Percentiles rank a stretch among this genome's conserved stretches.
Evolutionary conservation across 2,329 filamentous ascomycete species (phyloP).

Genomic region (Aspergillus jensenii): DNA sequence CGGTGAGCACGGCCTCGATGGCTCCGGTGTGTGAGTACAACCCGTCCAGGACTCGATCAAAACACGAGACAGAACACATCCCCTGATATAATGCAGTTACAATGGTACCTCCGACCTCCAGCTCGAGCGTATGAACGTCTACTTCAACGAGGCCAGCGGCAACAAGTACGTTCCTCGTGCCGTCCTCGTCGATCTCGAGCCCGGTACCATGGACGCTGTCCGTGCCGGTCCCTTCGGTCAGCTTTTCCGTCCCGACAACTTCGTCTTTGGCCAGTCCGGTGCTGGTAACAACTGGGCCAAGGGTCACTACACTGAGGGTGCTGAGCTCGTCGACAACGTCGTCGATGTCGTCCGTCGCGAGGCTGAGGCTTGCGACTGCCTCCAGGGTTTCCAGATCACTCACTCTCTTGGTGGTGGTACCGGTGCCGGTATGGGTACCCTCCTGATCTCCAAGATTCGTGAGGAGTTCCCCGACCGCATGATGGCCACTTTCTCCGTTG

Average conservation of each 20-base stretch:
- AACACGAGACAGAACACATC: constrained; percentile 17
- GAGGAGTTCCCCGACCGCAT: constrained; percentile 99
- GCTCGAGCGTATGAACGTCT: constrained; percentile 99
- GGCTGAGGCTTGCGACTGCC: constrained; percentile 98
- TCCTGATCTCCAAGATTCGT: constrained; percentile 99
- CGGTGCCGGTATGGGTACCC: constrained; percentile 99
- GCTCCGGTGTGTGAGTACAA: constrained; percentile 81
- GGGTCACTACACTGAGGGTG: constrained; percentile 99
- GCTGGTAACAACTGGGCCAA: constrained; percentile 99
- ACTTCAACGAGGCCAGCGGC: constrained; percentile 89
- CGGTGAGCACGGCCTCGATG: constrained; percentile 94
- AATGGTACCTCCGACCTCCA: constrained; percentile 98
- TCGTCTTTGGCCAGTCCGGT: constrained; percentile 98
- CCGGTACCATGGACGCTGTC: constrained; percentile 99
- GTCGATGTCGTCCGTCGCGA: constrained; percentile 98
- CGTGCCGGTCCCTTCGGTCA: constrained; percentile 96
- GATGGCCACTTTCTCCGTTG: constrained; percentile 99
- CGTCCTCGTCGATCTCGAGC: constrained; percentile 98
- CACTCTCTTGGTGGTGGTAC: constrained; percentile 99
- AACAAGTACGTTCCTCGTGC: constrained; percentile 99
- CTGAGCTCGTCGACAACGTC: constrained; percentile 96
- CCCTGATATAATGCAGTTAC: constrained; percentile 62
- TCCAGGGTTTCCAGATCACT: constrained; percentile 99
- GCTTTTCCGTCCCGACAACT: constrained; percentile 99
- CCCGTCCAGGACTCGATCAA: constrained; percentile 4